A percentile compares a stretch with the other conserved stretches of the same genome.
Evolutionary conservation across 2,329 filamentous ascomycete species (phyloP).

Genomic region (Diaporthe sp.): DNA sequence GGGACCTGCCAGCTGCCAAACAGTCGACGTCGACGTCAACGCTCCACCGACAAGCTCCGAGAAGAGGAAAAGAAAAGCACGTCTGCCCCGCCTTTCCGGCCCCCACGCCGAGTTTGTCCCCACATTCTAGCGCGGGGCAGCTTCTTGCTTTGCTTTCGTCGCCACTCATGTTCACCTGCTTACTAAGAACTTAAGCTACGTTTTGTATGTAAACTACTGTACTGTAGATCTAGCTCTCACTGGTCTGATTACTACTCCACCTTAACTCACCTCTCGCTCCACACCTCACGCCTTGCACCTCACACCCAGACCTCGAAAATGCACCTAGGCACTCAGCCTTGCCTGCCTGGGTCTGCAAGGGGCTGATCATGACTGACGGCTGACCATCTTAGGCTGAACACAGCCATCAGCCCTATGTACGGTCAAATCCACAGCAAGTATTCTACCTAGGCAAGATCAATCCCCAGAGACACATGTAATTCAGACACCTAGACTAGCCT

Average conservation of each 20-base stretch:
- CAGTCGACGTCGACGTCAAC: conserved; percentile 23
- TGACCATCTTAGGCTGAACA: neutral
- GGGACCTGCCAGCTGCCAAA: conserved; percentile 1
- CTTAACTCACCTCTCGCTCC: no score
- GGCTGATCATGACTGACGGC: neutral
- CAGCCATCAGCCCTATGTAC: conserved; percentile 1
- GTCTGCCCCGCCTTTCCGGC: conserved; percentile 34
- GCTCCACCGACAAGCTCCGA: neutral
- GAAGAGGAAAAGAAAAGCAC: neutral
- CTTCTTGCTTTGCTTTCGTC: no score
- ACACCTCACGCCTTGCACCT: neutral
- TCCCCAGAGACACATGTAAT: neutral
- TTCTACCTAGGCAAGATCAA: no score
- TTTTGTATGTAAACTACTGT: neutral
- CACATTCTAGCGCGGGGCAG: conserved; percentile 20
- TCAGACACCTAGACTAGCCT: neutral
- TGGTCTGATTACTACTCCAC: neutral
- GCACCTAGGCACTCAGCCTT: neutral
- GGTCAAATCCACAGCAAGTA: no score
- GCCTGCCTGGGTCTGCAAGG: neutral
- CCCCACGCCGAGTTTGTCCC: conserved; percentile 26
- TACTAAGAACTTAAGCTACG: neutral
- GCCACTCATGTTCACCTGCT: neutral
- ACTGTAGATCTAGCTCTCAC: neutral
- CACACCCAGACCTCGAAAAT: neutral